Conservation (phyloP, 2,329 filamentous ascomycete genomes). For the Xylaria sp. region DNA sequence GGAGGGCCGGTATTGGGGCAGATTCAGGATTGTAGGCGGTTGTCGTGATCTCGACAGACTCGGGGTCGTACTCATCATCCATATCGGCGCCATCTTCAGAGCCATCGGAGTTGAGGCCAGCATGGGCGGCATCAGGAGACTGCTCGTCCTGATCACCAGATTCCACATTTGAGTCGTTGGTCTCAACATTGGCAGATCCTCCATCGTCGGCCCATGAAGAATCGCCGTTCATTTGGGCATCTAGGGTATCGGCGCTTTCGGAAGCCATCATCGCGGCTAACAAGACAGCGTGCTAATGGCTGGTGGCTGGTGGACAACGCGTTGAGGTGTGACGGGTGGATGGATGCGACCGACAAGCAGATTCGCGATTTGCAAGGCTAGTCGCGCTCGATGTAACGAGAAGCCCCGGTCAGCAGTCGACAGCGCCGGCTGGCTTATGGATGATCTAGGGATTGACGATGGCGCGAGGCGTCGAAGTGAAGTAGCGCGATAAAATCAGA, state of each 20-base stretch:
- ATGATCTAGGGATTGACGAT: not conserved
- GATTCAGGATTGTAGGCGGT: slow-evolving; percentile 65
- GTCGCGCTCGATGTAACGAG: not conserved
- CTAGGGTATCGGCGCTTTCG: slow-evolving; percentile 41
- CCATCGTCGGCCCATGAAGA: slow-evolving; percentile 61
- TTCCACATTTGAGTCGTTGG: slow-evolving; percentile 64
- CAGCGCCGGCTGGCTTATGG: not conserved
- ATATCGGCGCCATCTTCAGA: slow-evolving; percentile 61
- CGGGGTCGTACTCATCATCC: slow-evolving; percentile 62
- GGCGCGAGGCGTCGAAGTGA: not conserved
- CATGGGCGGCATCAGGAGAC: slow-evolving; percentile 55
- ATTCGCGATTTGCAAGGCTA: not conserved
- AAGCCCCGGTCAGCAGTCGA: not conserved
- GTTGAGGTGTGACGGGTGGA: slow-evolving; percentile 12
- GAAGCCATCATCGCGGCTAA: slow-evolving; percentile 45
- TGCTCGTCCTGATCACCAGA: slow-evolving; percentile 67
- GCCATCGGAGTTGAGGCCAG: slow-evolving; percentile 59
- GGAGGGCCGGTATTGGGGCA: slow-evolving; percentile 48
- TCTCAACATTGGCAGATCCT: slow-evolving; percentile 65
- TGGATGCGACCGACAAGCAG: slow-evolving; percentile 16
- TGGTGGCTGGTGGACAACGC: slow-evolving; percentile 11
- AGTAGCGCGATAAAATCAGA: slow-evolving; percentile 17
- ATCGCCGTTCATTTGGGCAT: slow-evolving; percentile 41
- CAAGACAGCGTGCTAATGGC: not conserved
- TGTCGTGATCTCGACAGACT: slow-evolving; percentile 56